Conservation (phyloP, 2,329 filamentous ascomycete species). For the Sarocladium brachiariae region DNA sequence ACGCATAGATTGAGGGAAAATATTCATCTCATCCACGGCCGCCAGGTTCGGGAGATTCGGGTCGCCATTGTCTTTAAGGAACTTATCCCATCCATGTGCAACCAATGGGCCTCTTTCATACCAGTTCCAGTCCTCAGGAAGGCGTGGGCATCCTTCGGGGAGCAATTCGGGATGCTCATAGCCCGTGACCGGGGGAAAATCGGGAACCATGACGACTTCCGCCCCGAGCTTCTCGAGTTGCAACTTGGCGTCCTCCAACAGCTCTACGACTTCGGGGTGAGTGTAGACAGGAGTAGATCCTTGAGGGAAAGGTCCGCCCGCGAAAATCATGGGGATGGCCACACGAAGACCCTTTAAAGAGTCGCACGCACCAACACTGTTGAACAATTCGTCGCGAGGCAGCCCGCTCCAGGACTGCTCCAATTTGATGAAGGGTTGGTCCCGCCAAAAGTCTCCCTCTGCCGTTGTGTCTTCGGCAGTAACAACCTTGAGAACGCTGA, state of each 20-base stretch:
- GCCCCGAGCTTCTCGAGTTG: slow-evolving; percentile 35
- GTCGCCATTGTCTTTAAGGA: slow-evolving; percentile 29
- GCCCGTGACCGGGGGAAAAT: slow-evolving; percentile 38
- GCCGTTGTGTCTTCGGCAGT: slow-evolving; percentile 32
- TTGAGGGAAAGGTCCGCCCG: slow-evolving; percentile 29
- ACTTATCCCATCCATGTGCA: slow-evolving; percentile 16
- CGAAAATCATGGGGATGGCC: slow-evolving; percentile 44
- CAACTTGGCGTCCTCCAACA: slow-evolving; percentile 24
- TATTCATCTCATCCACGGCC: slow-evolving; percentile 29
- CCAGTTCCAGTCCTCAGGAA: slow-evolving; percentile 37
- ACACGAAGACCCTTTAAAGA: slow-evolving; percentile 37
- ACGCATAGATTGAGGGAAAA: slow-evolving; percentile 26
- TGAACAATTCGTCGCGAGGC: slow-evolving; percentile 24
- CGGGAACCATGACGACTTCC: slow-evolving; percentile 30
- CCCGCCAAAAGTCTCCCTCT: slow-evolving; percentile 46
- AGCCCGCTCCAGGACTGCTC: slow-evolving; percentile 20
- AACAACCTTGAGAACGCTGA: slow-evolving; percentile 41
- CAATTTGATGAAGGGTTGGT: slow-evolving; percentile 38
- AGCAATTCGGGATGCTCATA: slow-evolving; percentile 37
- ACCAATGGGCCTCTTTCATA: slow-evolving; percentile 18
- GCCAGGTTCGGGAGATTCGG: slow-evolving; percentile 26
- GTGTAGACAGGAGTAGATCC: slow-evolving; percentile 14
- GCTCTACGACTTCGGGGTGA: slow-evolving; percentile 15
- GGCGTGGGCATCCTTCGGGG: slow-evolving; percentile 25
- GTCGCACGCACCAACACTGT: slow-evolving; percentile 20